Base-by-base conservation (phyloP, 441 rosid genomes). In the Manihot esculenta region DNA sequence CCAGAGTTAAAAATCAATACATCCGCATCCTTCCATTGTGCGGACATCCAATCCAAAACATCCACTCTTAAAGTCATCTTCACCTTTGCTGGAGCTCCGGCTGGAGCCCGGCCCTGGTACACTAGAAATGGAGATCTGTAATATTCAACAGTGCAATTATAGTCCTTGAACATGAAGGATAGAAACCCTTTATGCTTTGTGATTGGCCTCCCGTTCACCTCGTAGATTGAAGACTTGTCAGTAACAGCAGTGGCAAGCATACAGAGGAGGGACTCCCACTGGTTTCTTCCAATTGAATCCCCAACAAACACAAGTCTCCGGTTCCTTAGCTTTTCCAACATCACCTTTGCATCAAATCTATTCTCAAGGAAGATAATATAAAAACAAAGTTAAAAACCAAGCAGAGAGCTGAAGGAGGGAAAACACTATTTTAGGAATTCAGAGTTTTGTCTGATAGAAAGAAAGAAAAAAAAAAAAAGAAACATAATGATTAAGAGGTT, bases 231-330 rank as follows among this genome's bases (percentile, higher is more conserved):
- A 27, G 84, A 78, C 68, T 84, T 83, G 80, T 86, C 83, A 17
- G 88, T 74, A 71, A 90, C 76, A 55, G 81, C 85, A 54, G 97
- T 77, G 61, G 97, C 78, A 4, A 93, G 89, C 91, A 95, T 77
- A 80, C 98, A 93, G 44, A 95, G 86, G 58, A 91, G 87, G 64
- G 98, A 96, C 78, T 93, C 97, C 97, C 97, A 93, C 33, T 93
- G 99, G 81, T 93, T 96, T 78, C 98, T 83, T 64, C 97, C 98
- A 45, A 95, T 82, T 17, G 98, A 95, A 55, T 93, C 98, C 3
- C 99, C 99, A n/a, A 86, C 93, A 76, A 93, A 95, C 27, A 80
- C 95, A 15, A 95, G 78, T 68, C 97, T 72, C 72, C 82, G 77
- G 76, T 91, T 80, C 45, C 85, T 81, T 41, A 93, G 78, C 64